Conservation (phyloP, 129 eudicot species). For the Centrapalus pauciflorus region DNA sequence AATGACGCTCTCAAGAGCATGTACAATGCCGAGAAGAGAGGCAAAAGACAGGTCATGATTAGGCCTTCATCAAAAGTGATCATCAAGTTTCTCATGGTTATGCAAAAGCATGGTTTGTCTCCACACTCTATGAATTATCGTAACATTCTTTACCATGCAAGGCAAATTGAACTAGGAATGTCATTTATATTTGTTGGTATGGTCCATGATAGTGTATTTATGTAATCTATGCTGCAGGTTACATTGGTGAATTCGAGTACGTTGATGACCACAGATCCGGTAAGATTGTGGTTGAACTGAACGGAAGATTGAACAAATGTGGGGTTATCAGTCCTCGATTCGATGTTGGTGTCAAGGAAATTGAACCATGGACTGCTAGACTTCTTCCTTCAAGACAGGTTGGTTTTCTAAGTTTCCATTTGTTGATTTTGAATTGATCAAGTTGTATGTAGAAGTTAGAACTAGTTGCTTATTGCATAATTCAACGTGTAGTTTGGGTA, state of each 20-base stretch:
- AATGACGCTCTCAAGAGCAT: conserved; percentile 59
- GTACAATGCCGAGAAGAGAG: conserved; percentile 63
- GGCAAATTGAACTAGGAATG: background rate
- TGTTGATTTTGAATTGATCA: background rate
- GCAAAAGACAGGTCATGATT: conserved; percentile 64
- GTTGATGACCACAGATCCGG: conserved; percentile 71
- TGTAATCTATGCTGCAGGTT: conserved; percentile 28
- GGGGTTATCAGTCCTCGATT: conserved; percentile 62
- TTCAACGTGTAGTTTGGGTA: conserved; percentile 50
- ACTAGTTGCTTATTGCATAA: background rate
- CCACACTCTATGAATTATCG: background rate
- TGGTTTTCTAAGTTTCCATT: background rate
- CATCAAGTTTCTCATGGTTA: conserved; percentile 61
- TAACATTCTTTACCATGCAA: background rate
- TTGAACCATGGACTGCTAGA: conserved; percentile 64
- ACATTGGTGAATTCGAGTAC: conserved; percentile 68
- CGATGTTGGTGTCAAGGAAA: conserved; percentile 61
- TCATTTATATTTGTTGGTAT: background rate
- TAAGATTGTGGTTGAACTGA: conserved; percentile 56
- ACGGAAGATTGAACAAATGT: conserved; percentile 59
- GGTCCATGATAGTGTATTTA: background rate
- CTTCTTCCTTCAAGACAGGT: conserved; percentile 64
- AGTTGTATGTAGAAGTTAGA: no score
- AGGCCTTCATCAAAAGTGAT: conserved; percentile 63
- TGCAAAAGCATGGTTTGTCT: conserved; percentile 59